Evolutionary conservation across 164 flowering plant species (phyloP), one percentile per base, ranked within the genome.

Genomic region (Sedum album): DNA sequence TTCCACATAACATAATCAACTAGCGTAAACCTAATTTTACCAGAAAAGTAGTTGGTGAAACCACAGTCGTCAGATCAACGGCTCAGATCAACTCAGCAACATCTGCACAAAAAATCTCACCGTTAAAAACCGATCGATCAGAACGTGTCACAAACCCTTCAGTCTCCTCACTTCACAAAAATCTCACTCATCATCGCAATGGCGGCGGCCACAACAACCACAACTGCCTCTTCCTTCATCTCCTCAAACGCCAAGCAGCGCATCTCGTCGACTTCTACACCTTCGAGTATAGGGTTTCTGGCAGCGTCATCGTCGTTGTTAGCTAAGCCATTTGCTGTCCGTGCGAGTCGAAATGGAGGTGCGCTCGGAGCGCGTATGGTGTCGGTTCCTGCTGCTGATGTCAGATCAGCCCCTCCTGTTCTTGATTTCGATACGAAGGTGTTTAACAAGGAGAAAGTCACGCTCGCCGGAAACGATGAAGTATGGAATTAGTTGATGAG

Each of bases 341-440:
- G 60, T 23, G 2, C 60, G 2, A 3, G 60, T 25, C 60, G 15
- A 8, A 64, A 61, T 60, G 72, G 71, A n/a, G 73, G 76, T 0
- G 76, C 82, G 18, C 73, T 80, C 17, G 74, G 73, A 0, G 84
- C 81, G 46, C 71, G 76, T 2, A 81, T 81, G 88, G 90, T 84
- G 1, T 79, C 89, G 4, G 53, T 63, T 20, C 83, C 88, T 6
- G 74, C 84, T 25, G 30, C 60, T 55, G 23, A 6, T 0, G 66
- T 79, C 10, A 82, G 71, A 78, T 36, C 83, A n/a, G n/a, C n/a
- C 1, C 72, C 67, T 20, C 41, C 67, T 6, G 39, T 71, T 10
- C 84, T 87, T 5, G 91, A 87, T 78, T 89, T 89, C 67, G 85
- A 87, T 51, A 87, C 89, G 31, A 77, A 83, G 0, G 83, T 89